Percentiles rank a stretch among this genome's conserved stretches.
Conservation (phyloP, 306 rosid genomes). For the Erythrophleum fordii region DNA sequence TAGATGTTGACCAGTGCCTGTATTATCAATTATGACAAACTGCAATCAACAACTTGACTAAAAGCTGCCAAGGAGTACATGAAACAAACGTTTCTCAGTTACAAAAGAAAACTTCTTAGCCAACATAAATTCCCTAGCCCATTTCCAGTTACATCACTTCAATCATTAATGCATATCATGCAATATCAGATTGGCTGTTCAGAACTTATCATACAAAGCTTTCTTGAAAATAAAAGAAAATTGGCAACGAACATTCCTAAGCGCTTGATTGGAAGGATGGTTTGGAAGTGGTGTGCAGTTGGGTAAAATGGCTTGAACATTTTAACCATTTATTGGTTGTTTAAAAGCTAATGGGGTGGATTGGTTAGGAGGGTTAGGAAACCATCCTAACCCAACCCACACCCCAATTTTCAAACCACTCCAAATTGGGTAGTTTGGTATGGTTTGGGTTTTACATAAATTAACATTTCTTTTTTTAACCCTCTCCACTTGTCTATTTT, state of each 20-base stretch:
- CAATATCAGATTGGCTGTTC: constrained; percentile 8
- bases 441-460: background rate
- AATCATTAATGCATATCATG: constrained; percentile 10
- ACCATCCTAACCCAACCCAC: background rate
- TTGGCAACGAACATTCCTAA: background rate
- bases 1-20: constrained; percentile 57
- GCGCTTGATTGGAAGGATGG: background rate
- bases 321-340: no score
- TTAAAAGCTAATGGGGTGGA: background rate
- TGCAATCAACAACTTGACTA: constrained; percentile 30
- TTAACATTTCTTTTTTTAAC: background rate
- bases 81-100: background rate
- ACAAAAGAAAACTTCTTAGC: background rate
- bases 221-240: no score
- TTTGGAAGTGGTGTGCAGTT: no score
- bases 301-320: no score
- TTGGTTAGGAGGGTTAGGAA: background rate
- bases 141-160: constrained; percentile 5
- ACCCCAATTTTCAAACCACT: background rate
- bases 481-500: background rate
- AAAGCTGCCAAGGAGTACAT: background rate
- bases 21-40: constrained; percentile 19
- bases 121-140: background rate
- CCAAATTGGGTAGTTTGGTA: background rate
- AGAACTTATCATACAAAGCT: constrained; percentile 18